phyloP scores from a whole-genome alignment of 441 rosid species.

The Aquilaria agallochum region DNA sequence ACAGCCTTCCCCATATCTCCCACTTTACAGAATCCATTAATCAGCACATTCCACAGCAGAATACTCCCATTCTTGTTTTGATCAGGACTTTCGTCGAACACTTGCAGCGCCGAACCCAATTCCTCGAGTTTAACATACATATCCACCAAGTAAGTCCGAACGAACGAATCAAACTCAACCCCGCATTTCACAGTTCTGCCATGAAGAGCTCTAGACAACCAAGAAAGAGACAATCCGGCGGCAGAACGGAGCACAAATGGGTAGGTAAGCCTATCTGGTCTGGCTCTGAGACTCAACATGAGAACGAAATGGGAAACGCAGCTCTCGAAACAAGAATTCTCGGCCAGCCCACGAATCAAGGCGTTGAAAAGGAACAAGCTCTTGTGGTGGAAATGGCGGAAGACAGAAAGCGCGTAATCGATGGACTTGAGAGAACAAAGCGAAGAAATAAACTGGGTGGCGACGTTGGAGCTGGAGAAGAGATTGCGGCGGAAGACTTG shows the following conservation, averaged over 20 bases:
- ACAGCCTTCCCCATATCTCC: constrained; percentile 42
- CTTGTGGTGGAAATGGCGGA: constrained; percentile 32
- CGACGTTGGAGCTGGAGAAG: constrained; percentile 33
- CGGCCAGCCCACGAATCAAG: constrained; percentile 48
- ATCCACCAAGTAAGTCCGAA: constrained; percentile 43
- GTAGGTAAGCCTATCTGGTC: constrained; percentile 47
- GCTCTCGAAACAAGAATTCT: constrained; percentile 28
- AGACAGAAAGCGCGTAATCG: constrained; percentile 42
- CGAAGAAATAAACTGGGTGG: constrained; percentile 48
- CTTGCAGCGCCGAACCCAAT: constrained; percentile 26
- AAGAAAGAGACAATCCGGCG: constrained; percentile 24
- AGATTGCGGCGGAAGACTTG: constrained; percentile 42
- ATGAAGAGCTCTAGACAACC: constrained; percentile 42
- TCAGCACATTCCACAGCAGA: constrained; percentile 66
- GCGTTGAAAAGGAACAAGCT: constrained; percentile 49
- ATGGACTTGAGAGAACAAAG: constrained; percentile 38
- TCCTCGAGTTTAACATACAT: constrained; percentile 43
- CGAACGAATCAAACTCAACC: constrained; percentile 40
- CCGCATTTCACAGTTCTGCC: constrained; percentile 36
- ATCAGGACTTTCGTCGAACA: constrained; percentile 65
- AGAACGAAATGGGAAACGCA: constrained; percentile 40
- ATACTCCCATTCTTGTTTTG: constrained; percentile 24
- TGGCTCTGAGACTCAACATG: constrained; percentile 40
- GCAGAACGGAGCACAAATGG: constrained; percentile 53
- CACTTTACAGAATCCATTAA: constrained; percentile 49